phyloP scores from a whole-genome alignment of 306 rosid genomes.

The Rosa rugosa region DNA sequence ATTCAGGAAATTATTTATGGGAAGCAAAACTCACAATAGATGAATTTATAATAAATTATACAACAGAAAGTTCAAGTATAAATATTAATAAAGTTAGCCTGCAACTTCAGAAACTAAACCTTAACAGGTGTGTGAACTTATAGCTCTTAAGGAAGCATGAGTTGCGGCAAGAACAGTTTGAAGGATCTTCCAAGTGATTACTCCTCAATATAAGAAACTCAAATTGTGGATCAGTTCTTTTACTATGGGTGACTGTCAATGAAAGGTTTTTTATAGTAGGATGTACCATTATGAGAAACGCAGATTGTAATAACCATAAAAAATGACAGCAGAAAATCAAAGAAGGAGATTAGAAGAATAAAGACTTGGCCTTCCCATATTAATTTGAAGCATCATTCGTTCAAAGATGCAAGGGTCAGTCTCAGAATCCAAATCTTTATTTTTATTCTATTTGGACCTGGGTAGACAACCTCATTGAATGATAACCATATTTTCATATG shows the following conservation, averaged over 20 bases:
- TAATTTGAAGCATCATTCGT: neutral
- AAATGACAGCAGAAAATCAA: neutral
- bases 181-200: slow-evolving; percentile 67
- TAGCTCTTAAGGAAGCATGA: slow-evolving; percentile 53
- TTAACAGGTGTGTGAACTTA: too few relatives aligned
- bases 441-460: neutral
- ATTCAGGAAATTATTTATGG: too few relatives aligned
- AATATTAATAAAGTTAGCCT: too few relatives aligned
- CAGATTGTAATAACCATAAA: neutral
- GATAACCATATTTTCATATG: neutral
- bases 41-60: too few relatives aligned
- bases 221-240: neutral
- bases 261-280: neutral
- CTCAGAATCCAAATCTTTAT: neutral
- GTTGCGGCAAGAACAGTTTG: slow-evolving; percentile 79
- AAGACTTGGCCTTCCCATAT: neutral
- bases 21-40: too few relatives aligned
- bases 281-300: neutral
- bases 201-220: slow-evolving; percentile 4
- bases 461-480: neutral
- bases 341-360: neutral
- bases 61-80: too few relatives aligned
- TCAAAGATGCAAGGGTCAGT: neutral
- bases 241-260: neutral
- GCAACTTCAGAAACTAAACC: too few relatives aligned